Evolutionary conservation across 2,329 filamentous ascomycete species (phyloP).

Genomic region (Pseudopithomyces maydicus): DNA sequence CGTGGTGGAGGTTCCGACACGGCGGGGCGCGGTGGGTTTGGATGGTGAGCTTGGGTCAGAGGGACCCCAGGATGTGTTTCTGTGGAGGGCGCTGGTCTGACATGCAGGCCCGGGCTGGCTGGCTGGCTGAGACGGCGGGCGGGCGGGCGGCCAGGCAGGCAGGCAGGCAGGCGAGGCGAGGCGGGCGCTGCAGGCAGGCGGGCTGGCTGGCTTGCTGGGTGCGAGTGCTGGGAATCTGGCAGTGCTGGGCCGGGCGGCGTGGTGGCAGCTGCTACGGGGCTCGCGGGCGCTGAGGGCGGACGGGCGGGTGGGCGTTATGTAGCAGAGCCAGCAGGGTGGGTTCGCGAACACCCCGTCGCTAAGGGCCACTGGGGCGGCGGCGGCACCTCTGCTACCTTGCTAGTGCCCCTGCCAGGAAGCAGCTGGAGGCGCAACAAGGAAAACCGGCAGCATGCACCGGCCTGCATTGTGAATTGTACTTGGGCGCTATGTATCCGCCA

Average conservation of each 20-base stretch:
- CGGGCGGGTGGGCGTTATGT: constrained; percentile 25
- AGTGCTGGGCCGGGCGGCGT: background rate
- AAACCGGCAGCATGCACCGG: background rate
- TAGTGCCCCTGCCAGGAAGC: background rate
- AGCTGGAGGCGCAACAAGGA: background rate
- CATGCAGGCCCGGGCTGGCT: constrained; percentile 32
- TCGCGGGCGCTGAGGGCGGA: background rate
- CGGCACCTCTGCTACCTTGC: no score
- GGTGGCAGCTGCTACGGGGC: background rate
- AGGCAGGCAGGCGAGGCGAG: constrained; percentile 19
- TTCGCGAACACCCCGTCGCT: constrained; percentile 29
- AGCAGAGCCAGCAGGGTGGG: constrained; percentile 34
- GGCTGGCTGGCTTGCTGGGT: no score
- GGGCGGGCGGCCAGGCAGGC: constrained; percentile 32
- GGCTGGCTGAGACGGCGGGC: constrained; percentile 32
- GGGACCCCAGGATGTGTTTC: constrained; percentile 10
- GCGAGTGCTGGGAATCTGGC: no score
- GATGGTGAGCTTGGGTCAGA: constrained; percentile 5
- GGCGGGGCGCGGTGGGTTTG: constrained; percentile 2
- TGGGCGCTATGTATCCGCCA: background rate
- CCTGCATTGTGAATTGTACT: background rate
- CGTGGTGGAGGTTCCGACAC: background rate
- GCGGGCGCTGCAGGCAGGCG: background rate
- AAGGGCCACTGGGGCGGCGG: no score
- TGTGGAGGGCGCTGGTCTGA: constrained; percentile 20